Base-by-base conservation (phyloP, 306 rosid genomes). In the Medicago truncatula region DNA sequence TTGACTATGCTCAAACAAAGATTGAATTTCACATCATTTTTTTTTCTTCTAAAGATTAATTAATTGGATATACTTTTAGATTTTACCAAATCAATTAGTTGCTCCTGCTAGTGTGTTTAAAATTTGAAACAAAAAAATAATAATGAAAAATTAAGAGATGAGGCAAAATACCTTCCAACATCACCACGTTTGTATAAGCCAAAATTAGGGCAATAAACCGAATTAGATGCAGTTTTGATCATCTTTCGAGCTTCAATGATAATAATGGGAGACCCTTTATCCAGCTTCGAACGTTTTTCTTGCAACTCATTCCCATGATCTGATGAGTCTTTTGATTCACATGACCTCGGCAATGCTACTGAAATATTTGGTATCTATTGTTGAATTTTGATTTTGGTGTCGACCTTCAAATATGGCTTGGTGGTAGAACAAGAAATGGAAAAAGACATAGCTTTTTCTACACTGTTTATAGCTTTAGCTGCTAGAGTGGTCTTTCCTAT, bases 151-250 rank as follows among this genome's bases (percentile, higher is more conserved):
- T 6, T 5, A 50, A 8, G 53, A 54, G 61, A 0, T 70, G 68
- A 60, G 3, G 28, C 28, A 9, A 39, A 34, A 39, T 17, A 89
- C 98, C 98, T 88, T 85, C 96, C 93, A 23, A 94, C 97, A 47
- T 89, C 98, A 23, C 98, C 96, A 44, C 96, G 79, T 20, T 91
- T 91, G 65, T 91, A 87, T 64, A 88, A 78, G 58, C 96, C 91
- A 57, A 90, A 75, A 75, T 91, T 87, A 10, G 89, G 91, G 76
- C 93, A 91, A 4, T 96, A 92, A 25, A 93, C 76, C 1, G 94
- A 82, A 39, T 6, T 39, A 34, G 92, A 90, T 16, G 96, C 91
- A 44, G 92, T 89, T 74, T 89, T 89, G 5, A 91, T 82, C 88
- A 88, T 81, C 66, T 81, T 84, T 10, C 97, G 98, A 75, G 98